These are phyloP conservation scores for Phytophthora brassicae DNA, from an alignment of 352 stramenopile genomes.

Conservation along the genomic window DNA sequence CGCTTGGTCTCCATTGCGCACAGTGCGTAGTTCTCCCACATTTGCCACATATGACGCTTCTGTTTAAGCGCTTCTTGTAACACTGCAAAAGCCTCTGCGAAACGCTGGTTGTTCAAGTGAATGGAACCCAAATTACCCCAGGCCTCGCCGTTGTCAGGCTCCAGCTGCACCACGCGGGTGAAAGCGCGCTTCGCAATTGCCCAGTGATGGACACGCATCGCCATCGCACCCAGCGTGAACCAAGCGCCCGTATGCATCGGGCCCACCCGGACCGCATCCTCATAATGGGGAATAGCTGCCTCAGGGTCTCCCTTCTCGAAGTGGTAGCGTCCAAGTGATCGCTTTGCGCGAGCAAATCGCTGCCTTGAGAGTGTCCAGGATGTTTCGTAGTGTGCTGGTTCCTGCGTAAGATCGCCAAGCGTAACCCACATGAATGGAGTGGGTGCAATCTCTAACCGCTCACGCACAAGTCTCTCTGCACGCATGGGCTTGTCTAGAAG, in stretches of 20 bases:
- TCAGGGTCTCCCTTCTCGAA: slow-evolving; percentile 88
- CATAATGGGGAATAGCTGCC: slow-evolving; percentile 78
- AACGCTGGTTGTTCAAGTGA: slow-evolving; percentile 84
- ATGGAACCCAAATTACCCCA: slow-evolving; percentile 96
- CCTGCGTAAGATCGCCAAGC: slow-evolving; percentile 91
- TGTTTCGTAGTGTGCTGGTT: slow-evolving; percentile 89
- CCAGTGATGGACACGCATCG: slow-evolving; percentile 91
- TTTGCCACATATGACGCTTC: slow-evolving; percentile 90
- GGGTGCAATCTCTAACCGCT: slow-evolving; percentile 77
- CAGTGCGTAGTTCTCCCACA: slow-evolving; percentile 91
- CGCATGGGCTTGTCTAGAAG: slow-evolving; percentile 89
- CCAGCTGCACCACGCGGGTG: slow-evolving; percentile 92
- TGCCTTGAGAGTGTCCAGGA: slow-evolving; percentile 91
- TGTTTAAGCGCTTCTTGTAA: slow-evolving; percentile 89
- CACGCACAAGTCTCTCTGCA: slow-evolving; percentile 89
- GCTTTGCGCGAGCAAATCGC: slow-evolving; percentile 91
- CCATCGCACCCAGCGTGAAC: slow-evolving; percentile 92
- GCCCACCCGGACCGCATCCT: slow-evolving; percentile 83
- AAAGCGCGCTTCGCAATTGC: slow-evolving; percentile 86
- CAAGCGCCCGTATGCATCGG: slow-evolving; percentile 91
- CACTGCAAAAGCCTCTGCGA: slow-evolving; percentile 77
- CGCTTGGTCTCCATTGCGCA: slow-evolving; percentile 76
- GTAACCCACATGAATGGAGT: slow-evolving; percentile 95
- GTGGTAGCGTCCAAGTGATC: slow-evolving; percentile 86
- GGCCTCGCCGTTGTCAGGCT: slow-evolving; percentile 93